These are phyloP conservation scores for Oryza meridionalis DNA, from an alignment of 176 grass and related monocot species.

Conservation along the genomic window DNA sequence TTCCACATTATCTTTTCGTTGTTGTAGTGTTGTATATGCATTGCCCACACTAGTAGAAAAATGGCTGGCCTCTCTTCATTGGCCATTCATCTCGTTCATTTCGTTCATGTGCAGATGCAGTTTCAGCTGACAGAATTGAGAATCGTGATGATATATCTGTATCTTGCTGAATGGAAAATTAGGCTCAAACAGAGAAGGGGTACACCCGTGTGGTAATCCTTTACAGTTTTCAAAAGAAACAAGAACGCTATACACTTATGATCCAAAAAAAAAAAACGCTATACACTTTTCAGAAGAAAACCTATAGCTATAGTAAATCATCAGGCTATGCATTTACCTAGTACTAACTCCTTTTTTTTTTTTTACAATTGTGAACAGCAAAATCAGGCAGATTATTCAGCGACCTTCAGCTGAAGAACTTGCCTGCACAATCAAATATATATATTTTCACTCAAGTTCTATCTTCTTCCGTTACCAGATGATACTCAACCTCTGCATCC, in stretches of 20 bases:
- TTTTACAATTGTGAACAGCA: neutral
- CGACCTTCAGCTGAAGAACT: conserved; percentile 7
- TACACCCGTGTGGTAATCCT: neutral
- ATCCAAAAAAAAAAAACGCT: neutral
- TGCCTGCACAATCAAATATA: neutral
- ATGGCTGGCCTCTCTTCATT: neutral
- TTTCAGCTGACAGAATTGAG: neutral
- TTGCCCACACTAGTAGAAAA: neutral
- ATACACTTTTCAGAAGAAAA: neutral
- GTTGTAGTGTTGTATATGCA: neutral
- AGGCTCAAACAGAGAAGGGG: neutral
- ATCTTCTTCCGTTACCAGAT: conserved; percentile 5
- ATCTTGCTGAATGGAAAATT: neutral
- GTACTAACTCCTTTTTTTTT: no score
- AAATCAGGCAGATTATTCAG: neutral
- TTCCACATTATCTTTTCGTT: neutral
- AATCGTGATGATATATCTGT: neutral
- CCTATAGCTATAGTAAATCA: neutral
- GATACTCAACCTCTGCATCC: conserved; percentile 50
- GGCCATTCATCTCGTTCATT: neutral
- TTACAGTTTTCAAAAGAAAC: neutral
- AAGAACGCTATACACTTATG: neutral
- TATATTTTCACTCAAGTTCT: neutral
- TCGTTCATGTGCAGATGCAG: neutral
- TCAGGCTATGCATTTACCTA: neutral